Base-by-base conservation (phyloP, 345 rosid genomes). In the Hibiscus syriacus region DNA sequence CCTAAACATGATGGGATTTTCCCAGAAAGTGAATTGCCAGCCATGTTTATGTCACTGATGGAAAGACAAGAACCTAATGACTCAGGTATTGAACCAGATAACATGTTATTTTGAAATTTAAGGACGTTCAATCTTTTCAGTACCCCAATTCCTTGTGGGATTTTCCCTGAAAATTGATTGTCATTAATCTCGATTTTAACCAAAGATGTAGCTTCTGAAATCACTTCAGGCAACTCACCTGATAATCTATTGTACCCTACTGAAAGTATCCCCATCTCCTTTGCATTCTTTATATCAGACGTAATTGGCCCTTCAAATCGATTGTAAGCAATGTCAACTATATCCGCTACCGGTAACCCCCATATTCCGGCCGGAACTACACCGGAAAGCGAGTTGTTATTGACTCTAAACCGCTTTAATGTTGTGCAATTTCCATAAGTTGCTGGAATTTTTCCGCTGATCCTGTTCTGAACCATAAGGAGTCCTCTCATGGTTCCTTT, bases 371-470 rank as follows among this genome's bases (percentile, higher is more conserved):
- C 53, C 0, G 98, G 98, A 41, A 93, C 83, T 0, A 68, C 69
- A 9, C 98, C 98, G 0, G 88, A 70, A 2, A 93, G 87, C 0
- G 76, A 80, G 74, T 93, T 93, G 2, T 80, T 70, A 52, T 76
- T 81, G 19, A 93, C 96, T 69, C 98, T 82, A 70, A 93, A 90
- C 34, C 98, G 83, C 70, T 29, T 1, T 14, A 93, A 70, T 36
- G 86, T 80, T 26, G 5, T 48, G 69, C 98, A 93, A 55, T 72
- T 85, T 0, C 79, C 89, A 36, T 93, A 93, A 3, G 76, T 75
- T 1, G 78, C 77, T 0, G 97, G 97, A 57, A 93, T 89, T 23
- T 83, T 81, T 4, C 97, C 98, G 0, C 90, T 80, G 39, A 93
- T 71, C 22, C 74, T 83, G 83, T 93, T 93, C 55, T 87, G 90